Evolutionary conservation across 2,329 filamentous ascomycete species (phyloP), one percentile per base, ranked within the genome.

Genomic region (Fusarium sp.): DNA sequence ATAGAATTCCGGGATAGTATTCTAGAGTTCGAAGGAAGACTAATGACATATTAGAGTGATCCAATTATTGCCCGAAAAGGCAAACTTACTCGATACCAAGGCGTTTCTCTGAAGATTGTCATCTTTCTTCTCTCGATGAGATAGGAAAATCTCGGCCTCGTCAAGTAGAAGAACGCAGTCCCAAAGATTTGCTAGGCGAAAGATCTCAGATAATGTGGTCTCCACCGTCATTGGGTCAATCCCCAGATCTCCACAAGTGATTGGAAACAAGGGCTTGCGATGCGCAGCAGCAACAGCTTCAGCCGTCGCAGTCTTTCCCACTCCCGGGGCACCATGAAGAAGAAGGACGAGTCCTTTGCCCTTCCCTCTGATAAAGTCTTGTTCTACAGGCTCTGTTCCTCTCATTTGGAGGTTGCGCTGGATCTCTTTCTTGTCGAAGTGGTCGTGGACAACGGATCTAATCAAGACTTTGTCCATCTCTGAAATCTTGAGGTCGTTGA

Each of bases 131-230:
- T 49, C 38, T 15, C 63, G 2, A 36, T 48, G 54, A 3, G 54
- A 49, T 14, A 57, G 53, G 1, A 66, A 65, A 0, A 60, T 38
- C 1, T 66, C 63, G 0, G 54, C 54, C 17, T 66, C 60, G 0
- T 66, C 61, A 3, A 65, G 45, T 0, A 64, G 51, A 0, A 65
- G 22, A n/a, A 66, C 56, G 0, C 54, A 59, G 1, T 53, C 43
- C 61, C 63, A 66, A 6, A 52, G 14, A 26, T 52, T 49, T 0
- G 63, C 60, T 1, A 66, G 15, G 0, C 54, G 43, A 8, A 66
- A 60, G 4, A 60, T 52, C 28, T 50, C 31, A 2, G 54, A 49
- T 28, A 57, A 17, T 8, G 31, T 49, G 3, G 13, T 33, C 38
- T 57, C 54, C 5, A 57, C 54, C 17, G 33, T 15, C 1, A 31